Percentiles rank a stretch among this genome's conserved stretches.
phyloP scores from a whole-genome alignment of 768 basidiomycete species.

The Dendrothele bispora region DNA sequence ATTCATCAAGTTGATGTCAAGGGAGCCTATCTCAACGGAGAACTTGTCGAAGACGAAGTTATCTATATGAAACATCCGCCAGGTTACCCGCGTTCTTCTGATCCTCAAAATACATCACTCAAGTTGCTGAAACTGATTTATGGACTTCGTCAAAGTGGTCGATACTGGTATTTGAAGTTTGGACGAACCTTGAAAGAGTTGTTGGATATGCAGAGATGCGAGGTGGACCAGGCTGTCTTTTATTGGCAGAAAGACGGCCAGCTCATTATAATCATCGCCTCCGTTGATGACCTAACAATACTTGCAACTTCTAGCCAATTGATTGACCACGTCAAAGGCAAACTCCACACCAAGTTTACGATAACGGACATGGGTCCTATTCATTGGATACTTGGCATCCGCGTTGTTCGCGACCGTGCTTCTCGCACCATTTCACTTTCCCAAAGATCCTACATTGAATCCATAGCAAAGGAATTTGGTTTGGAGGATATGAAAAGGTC shows the following conservation, averaged over 20 bases:
- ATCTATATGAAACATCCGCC: no score
- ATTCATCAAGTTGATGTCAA: no score
- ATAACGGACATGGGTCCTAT: constrained; percentile 34
- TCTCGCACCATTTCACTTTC: constrained; percentile 16
- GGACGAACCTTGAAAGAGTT: constrained; percentile 23
- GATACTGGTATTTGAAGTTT: constrained; percentile 33
- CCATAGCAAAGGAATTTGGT: constrained; percentile 26
- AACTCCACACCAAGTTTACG: constrained; percentile 25
- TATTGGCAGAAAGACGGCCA: constrained; percentile 10
- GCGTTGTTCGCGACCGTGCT: constrained; percentile 25
- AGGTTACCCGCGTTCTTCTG: no score
- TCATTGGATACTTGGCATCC: constrained; percentile 35
- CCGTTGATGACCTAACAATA: constrained; percentile 36
- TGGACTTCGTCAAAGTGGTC: constrained; percentile 23
- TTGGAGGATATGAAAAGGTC: no score
- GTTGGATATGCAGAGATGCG: constrained; percentile 28
- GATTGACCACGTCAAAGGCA: constrained; percentile 17
- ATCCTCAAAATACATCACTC: no score
- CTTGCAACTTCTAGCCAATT: constrained; percentile 14
- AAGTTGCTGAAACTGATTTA: constrained; percentile 7
- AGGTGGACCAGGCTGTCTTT: constrained; percentile 34
- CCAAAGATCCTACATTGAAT: constrained; percentile 26
- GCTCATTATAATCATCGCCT: constrained; percentile 22
- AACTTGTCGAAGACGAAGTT: no score
- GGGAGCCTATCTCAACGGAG: no score